Percentiles rank a stretch among this genome's conserved stretches.
These are phyloP conservation scores for Backusella circina DNA, from an alignment of 192 early-diverging fungal genomes.

Conservation along the genomic window DNA sequence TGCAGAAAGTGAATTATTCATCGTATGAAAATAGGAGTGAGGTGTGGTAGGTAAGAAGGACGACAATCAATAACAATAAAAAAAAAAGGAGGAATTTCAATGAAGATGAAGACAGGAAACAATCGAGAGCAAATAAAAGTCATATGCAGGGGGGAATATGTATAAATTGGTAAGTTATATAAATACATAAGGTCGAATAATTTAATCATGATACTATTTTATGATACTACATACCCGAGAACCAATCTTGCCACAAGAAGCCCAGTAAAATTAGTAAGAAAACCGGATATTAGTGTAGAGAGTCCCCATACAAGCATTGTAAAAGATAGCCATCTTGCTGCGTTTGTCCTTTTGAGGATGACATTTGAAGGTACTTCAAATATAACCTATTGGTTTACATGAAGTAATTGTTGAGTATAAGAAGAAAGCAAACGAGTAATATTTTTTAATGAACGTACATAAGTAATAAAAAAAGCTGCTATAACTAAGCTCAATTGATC, in stretches of 20 bases:
- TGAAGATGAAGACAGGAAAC: neutral
- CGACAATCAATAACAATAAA: neutral
- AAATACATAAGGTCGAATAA: neutral
- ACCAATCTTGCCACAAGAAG: conserved; percentile 33
- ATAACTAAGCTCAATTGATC: neutral
- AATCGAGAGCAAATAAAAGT: neutral
- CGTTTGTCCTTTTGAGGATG: conserved; percentile 57
- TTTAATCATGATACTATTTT: neutral
- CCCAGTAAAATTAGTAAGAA: conserved; percentile 52
- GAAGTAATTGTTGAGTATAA: neutral
- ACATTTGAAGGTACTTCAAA: conserved; percentile 82
- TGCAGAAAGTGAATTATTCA: conserved; percentile 23
- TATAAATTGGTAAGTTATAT: neutral
- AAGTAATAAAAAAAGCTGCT: conserved; percentile 13
- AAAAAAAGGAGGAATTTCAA: neutral
- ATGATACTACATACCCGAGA: conserved; percentile 30
- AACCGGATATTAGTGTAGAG: conserved; percentile 59
- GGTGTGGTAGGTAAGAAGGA: neutral
- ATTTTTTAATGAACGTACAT: conserved; percentile 7
- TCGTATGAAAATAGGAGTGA: conserved; percentile 13
- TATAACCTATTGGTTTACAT: conserved; percentile 61
- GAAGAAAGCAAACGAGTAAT: neutral
- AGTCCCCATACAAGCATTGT: conserved; percentile 70
- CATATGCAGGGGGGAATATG: neutral
- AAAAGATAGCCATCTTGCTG: conserved; percentile 55